Evolutionary conservation across 345 rosid species (phyloP), one percentile per base, ranked within the genome.

Genomic region (Litchi chinensis): DNA sequence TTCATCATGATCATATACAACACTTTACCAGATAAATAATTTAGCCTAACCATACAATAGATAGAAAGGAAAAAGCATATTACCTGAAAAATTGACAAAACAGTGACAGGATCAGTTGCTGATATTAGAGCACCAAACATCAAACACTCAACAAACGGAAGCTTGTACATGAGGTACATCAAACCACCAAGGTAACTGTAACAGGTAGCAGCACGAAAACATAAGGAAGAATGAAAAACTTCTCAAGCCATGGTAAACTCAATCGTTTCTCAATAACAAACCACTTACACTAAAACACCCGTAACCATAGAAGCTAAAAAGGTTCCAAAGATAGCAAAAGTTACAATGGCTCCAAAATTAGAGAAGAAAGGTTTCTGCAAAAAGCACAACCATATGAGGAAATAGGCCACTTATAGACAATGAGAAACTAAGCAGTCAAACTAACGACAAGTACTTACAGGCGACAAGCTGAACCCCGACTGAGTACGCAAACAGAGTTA

Each of bases 91-190:
- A 94, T 94, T 73, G 99, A 96, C 76, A 96, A 83, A 70, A 96
- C 99, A 6, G 99, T 96, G 78, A 96, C 99, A 83, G 99, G 99
- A 85, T 96, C 99, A 0, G 99, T 96, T 73, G 99, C 99, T 13
- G 99, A 96, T 86, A 96, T 96, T 68, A 96, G 95, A 76, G 99
- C 94, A 76, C 99, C 99, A 83, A 96, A 96, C 98, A 94, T 96
- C 70, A 96, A 88, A 77, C 99, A 96, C 85, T 96, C 99, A 74
- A 93, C 91, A 56, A 94, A 89, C 16, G 99, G 99, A 78, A 96
- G 97, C 76, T 71, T 86, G 84, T 91, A 96, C 95, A 94, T 96
- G 82, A 94, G 95, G 84, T 48, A 91, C 83, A 86, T 75, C 74
- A 91, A 77, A 65, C 99, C 99, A 11, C 99, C 99, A 68, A 94